These are phyloP conservation scores for Ophiostoma perfectum DNA, from an alignment of 2,329 filamentous ascomycete species.

Conservation along the genomic window DNA sequence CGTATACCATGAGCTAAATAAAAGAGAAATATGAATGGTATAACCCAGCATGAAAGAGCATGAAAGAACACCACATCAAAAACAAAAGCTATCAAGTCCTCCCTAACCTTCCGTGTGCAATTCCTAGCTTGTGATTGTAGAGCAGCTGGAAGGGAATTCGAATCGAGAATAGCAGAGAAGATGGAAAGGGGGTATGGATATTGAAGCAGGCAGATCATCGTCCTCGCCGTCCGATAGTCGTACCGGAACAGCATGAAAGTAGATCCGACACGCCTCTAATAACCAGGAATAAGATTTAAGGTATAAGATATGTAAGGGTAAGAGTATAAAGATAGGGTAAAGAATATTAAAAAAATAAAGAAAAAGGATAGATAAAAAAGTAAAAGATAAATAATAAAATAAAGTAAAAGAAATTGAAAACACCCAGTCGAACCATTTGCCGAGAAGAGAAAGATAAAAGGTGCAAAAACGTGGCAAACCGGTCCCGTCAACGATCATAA, in stretches of 20 bases:
- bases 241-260: background rate
- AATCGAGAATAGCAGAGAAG: background rate
- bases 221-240: background rate
- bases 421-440: constrained; percentile 13
- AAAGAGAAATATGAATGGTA: background rate
- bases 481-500: constrained; percentile 13
- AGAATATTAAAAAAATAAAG: background rate
- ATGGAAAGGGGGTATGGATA: background rate
- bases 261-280: background rate
- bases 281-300: constrained; percentile 3
- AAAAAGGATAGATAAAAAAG: background rate
- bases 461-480: constrained; percentile 9
- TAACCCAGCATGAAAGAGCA: constrained; percentile 7
- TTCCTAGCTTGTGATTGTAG: background rate
- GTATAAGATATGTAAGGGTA: background rate
- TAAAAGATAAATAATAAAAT: background rate
- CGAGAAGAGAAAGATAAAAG: constrained; percentile 6
- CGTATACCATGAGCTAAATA: constrained; percentile 4
- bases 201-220: no score
- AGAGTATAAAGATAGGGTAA: background rate
- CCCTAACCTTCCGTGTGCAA: background rate
- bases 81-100: background rate
- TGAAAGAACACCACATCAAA: constrained; percentile 8
- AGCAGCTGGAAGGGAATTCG: background rate
- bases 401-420: background rate